These are phyloP conservation scores for Wickerhamomyces sp. DNA, from an alignment of 1,139 yeast genomes.

Conservation along the genomic window DNA sequence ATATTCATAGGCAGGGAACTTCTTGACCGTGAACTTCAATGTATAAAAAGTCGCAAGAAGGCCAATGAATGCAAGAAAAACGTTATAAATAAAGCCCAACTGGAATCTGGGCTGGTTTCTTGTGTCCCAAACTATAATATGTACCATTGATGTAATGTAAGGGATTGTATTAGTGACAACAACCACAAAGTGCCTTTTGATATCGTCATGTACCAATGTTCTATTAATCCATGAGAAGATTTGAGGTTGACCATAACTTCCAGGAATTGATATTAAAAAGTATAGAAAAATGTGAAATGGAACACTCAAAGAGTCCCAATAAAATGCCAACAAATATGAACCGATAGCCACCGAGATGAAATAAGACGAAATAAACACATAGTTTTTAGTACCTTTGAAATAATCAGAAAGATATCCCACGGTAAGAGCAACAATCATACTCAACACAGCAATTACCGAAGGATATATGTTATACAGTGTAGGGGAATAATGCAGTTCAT, in stretches of 20 bases:
- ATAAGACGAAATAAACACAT: slow-evolving; percentile 6
- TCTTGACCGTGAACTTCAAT: slow-evolving; percentile 2
- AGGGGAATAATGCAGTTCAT: slow-evolving; percentile 6
- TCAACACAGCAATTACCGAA: slow-evolving; percentile 7
- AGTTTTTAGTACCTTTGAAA: slow-evolving; percentile 7
- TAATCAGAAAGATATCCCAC: slow-evolving; percentile 10
- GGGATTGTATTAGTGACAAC: slow-evolving; percentile 48
- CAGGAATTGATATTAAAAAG: slow-evolving; percentile 44
- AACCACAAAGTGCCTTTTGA: slow-evolving; percentile 47
- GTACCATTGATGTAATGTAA: slow-evolving; percentile 28
- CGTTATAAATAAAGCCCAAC: slow-evolving; percentile 47
- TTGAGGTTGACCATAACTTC: slow-evolving; percentile 39
- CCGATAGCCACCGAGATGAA: slow-evolving; percentile 5
- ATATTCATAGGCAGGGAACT: not conserved
- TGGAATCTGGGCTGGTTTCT: slow-evolving; percentile 42
- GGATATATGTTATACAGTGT: slow-evolving; percentile 7
- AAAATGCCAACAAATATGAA: slow-evolving; percentile 6
- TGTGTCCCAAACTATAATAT: slow-evolving; percentile 44
- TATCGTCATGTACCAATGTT: slow-evolving; percentile 39
- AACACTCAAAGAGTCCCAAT: slow-evolving; percentile 7
- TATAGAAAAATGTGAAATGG: slow-evolving; percentile 39
- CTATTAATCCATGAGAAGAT: slow-evolving; percentile 52
- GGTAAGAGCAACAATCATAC: slow-evolving; percentile 8
- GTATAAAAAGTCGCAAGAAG: slow-evolving; percentile 6
- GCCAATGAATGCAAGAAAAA: slow-evolving; percentile 39